Evolutionary conservation across 176 grass and related monocot species (phyloP).

Genomic region (Rhynchospora breviuscula): DNA sequence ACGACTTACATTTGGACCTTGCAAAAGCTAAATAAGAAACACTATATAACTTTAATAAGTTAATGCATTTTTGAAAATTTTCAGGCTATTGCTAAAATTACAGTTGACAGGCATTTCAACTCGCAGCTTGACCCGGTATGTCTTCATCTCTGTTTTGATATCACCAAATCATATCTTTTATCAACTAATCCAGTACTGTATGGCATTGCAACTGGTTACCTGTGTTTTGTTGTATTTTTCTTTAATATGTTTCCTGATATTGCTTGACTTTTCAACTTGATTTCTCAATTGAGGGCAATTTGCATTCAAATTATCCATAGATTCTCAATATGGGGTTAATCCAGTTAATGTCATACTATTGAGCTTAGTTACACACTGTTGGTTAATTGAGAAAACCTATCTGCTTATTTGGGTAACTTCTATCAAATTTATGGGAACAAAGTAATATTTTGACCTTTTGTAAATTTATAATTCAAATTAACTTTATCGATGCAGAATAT

Average conservation of each 20-base stretch:
- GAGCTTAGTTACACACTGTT: neutral
- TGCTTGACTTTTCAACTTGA: neutral
- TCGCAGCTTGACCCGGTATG: constrained; percentile 74
- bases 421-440: neutral
- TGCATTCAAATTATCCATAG: neutral
- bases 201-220: neutral
- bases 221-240: neutral
- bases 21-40: constrained; percentile 4
- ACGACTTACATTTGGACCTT: neutral
- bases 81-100: constrained; percentile 74
- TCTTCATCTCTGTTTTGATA: constrained; percentile 23
- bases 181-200: neutral
- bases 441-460: neutral
- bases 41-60: constrained; percentile 13
- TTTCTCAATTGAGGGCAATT: neutral
- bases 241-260: neutral
- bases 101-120: constrained; percentile 70
- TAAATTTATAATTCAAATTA: constrained; percentile 10
- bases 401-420: neutral
- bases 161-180: neutral
- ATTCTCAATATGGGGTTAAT: neutral
- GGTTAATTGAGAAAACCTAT: neutral
- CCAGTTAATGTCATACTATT: neutral
- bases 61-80: constrained; percentile 22
- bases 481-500: constrained; percentile 53